Conservation (phyloP, 352 stramenopile genomes). For the Globisporangium recalcitrans region DNA sequence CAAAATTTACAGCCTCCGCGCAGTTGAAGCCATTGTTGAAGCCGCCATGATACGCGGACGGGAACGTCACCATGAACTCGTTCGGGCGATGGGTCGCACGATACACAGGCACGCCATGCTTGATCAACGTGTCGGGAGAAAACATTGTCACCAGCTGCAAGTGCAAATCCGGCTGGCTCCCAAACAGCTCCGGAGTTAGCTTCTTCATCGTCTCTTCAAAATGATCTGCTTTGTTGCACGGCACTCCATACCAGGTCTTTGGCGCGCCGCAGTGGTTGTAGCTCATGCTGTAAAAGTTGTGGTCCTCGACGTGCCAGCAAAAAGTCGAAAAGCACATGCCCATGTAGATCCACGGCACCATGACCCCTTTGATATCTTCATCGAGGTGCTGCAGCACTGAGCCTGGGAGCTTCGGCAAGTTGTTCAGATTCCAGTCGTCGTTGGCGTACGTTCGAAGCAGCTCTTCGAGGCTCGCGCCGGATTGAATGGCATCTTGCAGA, state of each 20-base stretch:
- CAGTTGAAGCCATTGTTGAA: constrained; percentile 97
- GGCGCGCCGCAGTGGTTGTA: constrained; percentile 96
- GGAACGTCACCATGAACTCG: constrained; percentile 99
- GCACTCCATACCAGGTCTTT: constrained; percentile 98
- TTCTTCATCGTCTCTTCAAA: constrained; percentile 89
- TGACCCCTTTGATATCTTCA: constrained; percentile 97
- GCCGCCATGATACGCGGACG: constrained; percentile 95
- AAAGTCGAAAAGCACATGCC: constrained; percentile 99
- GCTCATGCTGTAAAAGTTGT: constrained; percentile 99
- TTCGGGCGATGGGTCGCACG: constrained; percentile 93
- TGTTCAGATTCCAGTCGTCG: constrained; percentile 98
- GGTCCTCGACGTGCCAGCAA: constrained; percentile 99
- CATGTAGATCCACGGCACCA: constrained; percentile 99
- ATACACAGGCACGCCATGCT: constrained; percentile 92
- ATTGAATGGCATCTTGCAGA: constrained; percentile 23
- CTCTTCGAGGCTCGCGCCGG: constrained; percentile 34
- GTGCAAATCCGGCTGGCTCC: constrained; percentile 94
- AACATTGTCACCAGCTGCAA: constrained; percentile 90
- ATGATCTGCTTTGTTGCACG: constrained; percentile 84
- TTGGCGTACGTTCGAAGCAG: constrained; percentile 68
- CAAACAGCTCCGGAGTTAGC: constrained; percentile 93
- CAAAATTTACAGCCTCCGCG: constrained; percentile 89
- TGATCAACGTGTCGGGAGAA: constrained; percentile 53
- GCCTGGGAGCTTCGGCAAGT: constrained; percentile 91
- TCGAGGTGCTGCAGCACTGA: constrained; percentile 95